Evolutionary conservation across 106 monocot species (phyloP).

Genomic region (Dendrobium huoshanense): DNA sequence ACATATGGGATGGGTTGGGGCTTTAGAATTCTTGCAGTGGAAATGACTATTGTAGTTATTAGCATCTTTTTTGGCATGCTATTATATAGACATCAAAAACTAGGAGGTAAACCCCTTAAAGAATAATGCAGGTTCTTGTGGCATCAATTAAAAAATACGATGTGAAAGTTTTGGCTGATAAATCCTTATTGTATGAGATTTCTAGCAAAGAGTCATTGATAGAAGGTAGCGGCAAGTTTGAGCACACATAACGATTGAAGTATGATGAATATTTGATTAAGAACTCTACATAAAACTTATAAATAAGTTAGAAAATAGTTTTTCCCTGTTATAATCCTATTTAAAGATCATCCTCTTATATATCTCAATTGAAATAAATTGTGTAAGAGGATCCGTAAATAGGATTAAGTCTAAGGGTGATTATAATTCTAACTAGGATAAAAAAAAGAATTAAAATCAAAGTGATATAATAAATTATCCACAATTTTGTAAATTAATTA

Average conservation of each 20-base stretch:
- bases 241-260: constrained; percentile 36
- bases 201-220: constrained; percentile 37
- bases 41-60: constrained; percentile 38
- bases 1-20: constrained; percentile 47
- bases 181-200: constrained; percentile 25
- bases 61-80: constrained; percentile 26
- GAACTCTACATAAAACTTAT: too few species aligned
- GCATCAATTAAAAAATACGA: constrained; percentile 27
- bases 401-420: not conserved
- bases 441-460: not conserved
- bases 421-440: not conserved
- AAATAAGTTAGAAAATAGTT: not conserved
- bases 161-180: constrained; percentile 26
- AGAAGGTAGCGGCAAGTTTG: constrained; percentile 41
- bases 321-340: not conserved
- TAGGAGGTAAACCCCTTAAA: constrained; percentile 48
- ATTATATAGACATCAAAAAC: constrained; percentile 40
- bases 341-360: too few species aligned
- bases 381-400: not conserved
- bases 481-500: too few species aligned
- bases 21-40: constrained; percentile 39
- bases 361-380: not conserved
- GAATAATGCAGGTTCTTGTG: constrained; percentile 43
- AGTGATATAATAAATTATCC: not conserved
- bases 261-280: not conserved